Conservation (phyloP, 2,329 filamentous ascomycete genomes). For the Dothidotthia symphoricarpi region DNA sequence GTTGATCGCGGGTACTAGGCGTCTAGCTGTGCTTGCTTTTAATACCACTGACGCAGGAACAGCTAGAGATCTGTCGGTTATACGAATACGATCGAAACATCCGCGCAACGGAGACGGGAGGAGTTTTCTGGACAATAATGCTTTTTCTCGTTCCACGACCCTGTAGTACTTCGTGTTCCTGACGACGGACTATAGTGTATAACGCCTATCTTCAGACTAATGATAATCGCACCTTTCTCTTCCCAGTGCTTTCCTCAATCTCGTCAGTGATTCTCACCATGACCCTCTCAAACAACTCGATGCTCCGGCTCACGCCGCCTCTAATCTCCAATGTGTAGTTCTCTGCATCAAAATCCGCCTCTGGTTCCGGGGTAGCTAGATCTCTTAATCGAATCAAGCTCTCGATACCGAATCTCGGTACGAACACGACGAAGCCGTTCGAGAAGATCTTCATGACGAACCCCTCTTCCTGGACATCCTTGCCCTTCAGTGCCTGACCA, state of each 20-base stretch:
- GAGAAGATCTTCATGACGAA: slow-evolving; percentile 97
- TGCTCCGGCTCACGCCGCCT: slow-evolving; percentile 55
- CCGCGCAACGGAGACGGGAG: no score
- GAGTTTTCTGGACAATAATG: no score
- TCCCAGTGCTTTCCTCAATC: slow-evolving; percentile 92
- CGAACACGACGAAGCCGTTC: slow-evolving; percentile 95
- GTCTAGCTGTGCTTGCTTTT: not conserved
- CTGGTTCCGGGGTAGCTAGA: slow-evolving; percentile 71
- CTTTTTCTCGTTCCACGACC: no score
- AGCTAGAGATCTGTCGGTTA: no score
- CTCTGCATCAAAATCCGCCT: slow-evolving; percentile 81
- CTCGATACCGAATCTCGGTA: slow-evolving; percentile 94
- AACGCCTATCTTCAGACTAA: slow-evolving; percentile 37
- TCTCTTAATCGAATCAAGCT: slow-evolving; percentile 84
- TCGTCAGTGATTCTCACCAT: slow-evolving; percentile 85
- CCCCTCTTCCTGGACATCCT: slow-evolving; percentile 76
- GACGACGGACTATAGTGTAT: not conserved
- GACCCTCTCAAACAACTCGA: slow-evolving; percentile 92
- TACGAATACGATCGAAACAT: no score
- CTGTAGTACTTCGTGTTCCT: no score
- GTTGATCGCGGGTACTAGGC: not conserved
- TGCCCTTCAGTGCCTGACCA: slow-evolving; percentile 85
- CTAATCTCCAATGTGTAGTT: slow-evolving; percentile 70
- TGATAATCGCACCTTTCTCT: slow-evolving; percentile 80
- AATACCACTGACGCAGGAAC: not conserved